Conservation (phyloP, 2,329 filamentous ascomycete genomes). For the Cladophialophora psammophila region DNA sequence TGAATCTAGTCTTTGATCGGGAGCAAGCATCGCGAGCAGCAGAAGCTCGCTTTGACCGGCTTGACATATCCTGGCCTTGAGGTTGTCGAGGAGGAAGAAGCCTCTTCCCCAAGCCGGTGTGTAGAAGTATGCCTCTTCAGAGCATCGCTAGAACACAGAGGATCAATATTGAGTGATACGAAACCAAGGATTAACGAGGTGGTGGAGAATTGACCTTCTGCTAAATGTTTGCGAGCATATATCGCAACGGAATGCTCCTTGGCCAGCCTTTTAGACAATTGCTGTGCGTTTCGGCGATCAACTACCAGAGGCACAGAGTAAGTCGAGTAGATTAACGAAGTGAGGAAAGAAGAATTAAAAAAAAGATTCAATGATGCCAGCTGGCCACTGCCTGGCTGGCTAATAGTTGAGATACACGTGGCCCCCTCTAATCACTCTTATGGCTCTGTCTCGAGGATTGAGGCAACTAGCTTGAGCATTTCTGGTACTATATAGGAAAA, state of each 20-base stretch:
- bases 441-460: background rate
- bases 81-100: background rate
- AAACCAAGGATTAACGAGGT: background rate
- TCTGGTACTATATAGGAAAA: background rate
- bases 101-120: background rate
- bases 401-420: background rate
- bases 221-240: conserved; percentile 9
- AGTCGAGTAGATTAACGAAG: background rate
- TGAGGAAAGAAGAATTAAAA: background rate
- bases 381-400: background rate
- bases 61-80: background rate
- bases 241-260: background rate
- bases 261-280: background rate
- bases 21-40: conserved; percentile 5
- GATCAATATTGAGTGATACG: background rate
- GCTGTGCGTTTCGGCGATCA: background rate
- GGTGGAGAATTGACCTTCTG: background rate
- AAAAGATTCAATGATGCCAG: background rate
- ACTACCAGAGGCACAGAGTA: background rate
- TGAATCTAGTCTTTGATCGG: conserved; percentile 1
- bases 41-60: conserved; percentile 5
- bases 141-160: background rate
- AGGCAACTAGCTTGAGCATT: background rate
- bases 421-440: background rate
- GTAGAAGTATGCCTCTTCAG: conserved; percentile 3